Evolutionary conservation across 129 eudicot species (phyloP), one percentile per base, ranked within the genome.

Genomic region (Scalesia atractyloides): DNA sequence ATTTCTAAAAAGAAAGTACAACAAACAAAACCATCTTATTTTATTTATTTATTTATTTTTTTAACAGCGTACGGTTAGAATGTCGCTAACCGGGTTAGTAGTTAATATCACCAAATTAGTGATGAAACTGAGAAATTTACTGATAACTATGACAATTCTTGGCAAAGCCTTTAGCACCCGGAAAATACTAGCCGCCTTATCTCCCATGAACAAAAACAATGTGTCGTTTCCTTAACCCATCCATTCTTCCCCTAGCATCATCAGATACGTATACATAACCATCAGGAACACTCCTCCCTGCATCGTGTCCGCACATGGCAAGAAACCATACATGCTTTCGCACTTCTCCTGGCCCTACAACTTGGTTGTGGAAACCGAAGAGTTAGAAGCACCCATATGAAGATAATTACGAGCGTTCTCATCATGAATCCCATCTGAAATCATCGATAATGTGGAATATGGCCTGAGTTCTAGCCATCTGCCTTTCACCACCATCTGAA

Each of bases 121-220:
- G n/a, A n/a, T 9, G 16, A 20, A 4, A 14, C 0, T 1, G 17
- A 69, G 37, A 41, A 3, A 13, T 43, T 41, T 71, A 71, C 76
- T 57, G 0, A 71, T 15, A 5, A 71, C 67, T 3, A 71, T 33
- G 56, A 71, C 67, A 6, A 71, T 57, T 19, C 52, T 57, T 19
- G 67, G 67, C 43, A 71, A 56, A 41, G 76, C 76, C 76, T 56
- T 71, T 57, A 71, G 57, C 46, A 71, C 67, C 44, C 44, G 76
- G 0, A 71, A 71, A 19, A 71, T 30, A 57, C 76, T 24, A 57
- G 76, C 76, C 22, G n/a, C 26, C 56, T 57, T 20, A 71, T 71
- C 56, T 0, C 76, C 76, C 0, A 71, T 34, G 10, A 71, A 41
- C 13, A 57, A 3, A 71, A 71, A 56, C 56, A 71, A 71, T 14